Evolutionary conservation across 495 filamentous ascomycete species (phyloP).

Genomic region (Paragyromitra xinjiangensis): DNA sequence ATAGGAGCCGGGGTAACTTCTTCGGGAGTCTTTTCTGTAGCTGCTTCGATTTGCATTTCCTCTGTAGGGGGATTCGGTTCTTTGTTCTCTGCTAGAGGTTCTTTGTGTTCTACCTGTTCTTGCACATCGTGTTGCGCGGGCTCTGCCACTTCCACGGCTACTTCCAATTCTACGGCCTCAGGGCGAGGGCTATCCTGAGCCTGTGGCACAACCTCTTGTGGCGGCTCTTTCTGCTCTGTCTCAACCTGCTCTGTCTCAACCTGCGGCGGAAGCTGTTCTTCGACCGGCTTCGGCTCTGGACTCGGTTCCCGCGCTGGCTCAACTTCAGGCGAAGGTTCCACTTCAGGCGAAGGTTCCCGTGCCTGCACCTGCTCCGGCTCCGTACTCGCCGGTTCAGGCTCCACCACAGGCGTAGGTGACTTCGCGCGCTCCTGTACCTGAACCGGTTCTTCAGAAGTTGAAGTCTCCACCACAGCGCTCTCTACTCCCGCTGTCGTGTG

Average conservation of each 20-base stretch:
- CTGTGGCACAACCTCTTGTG: constrained; percentile 30
- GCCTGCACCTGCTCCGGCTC: constrained; percentile 16
- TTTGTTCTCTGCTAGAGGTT: constrained; percentile 6
- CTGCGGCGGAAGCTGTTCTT: not conserved
- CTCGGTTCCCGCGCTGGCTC: constrained; percentile 20
- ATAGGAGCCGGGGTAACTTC: constrained; percentile 4
- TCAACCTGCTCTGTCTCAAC: not conserved
- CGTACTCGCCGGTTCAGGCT: constrained; percentile 6
- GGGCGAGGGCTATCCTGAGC: not conserved
- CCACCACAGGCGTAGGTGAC: constrained; percentile 3
- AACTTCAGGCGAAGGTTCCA: constrained; percentile 33
- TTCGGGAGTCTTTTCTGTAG: constrained; percentile 11
- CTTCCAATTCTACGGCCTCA: constrained; percentile 8
- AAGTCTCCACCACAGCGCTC: not conserved
- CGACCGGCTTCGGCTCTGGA: constrained; percentile 10
- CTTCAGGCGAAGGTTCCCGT: constrained; percentile 31
- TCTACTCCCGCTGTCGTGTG: not conserved
- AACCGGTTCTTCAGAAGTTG: not conserved
- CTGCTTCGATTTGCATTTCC: constrained; percentile 38
- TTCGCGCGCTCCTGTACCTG: constrained; percentile 10
- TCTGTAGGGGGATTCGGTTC: not conserved
- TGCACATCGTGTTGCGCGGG: constrained; percentile 10
- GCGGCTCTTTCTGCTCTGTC: constrained; percentile 8
- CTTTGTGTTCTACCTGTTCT: not conserved
- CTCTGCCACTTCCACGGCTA: constrained; percentile 1